phyloP scores from a whole-genome alignment of 2,329 filamentous ascomycete species.

The Sordariomycetes sp. region DNA sequence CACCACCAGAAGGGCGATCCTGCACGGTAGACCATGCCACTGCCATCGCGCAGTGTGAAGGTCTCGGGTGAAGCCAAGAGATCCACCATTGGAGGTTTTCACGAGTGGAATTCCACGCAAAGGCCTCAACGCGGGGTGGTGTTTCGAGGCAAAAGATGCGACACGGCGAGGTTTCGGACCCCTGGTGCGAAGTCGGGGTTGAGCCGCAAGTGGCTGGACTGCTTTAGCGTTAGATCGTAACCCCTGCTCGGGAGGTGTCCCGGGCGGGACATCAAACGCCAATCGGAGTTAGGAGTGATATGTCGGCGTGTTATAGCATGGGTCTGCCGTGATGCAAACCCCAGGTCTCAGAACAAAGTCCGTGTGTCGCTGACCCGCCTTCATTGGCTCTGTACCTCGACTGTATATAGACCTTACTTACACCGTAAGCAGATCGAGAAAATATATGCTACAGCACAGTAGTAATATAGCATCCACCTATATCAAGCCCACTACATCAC shows the following conservation, averaged over 20 bases:
- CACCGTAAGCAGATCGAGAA: no score
- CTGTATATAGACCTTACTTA: no score
- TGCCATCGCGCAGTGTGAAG: not conserved
- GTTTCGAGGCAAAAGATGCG: constrained; percentile 33
- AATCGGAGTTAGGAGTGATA: not conserved
- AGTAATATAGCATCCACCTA: not conserved
- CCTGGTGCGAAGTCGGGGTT: constrained; percentile 1
- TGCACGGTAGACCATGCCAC: constrained; percentile 1
- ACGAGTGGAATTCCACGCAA: not conserved
- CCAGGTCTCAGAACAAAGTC: not conserved
- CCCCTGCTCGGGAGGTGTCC: not conserved
- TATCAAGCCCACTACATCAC: not conserved
- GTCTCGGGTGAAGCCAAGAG: not conserved
- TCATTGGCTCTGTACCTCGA: no score
- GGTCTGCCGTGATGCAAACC: not conserved
- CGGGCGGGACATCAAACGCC: constrained; percentile 3
- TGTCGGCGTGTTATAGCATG: not conserved
- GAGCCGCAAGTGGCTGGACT: not conserved
- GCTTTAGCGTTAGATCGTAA: not conserved
- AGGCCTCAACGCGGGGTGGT: constrained; percentile 12
- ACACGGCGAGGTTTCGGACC: constrained; percentile 30
- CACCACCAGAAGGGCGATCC: not conserved
- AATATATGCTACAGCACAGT: not conserved
- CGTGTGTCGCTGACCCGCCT: not conserved
- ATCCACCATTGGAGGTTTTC: not conserved